Percentiles rank a stretch among this genome's conserved stretches.
phyloP scores from a whole-genome alignment of 78 protist species.

The Cavenderia fasciculata region DNA sequence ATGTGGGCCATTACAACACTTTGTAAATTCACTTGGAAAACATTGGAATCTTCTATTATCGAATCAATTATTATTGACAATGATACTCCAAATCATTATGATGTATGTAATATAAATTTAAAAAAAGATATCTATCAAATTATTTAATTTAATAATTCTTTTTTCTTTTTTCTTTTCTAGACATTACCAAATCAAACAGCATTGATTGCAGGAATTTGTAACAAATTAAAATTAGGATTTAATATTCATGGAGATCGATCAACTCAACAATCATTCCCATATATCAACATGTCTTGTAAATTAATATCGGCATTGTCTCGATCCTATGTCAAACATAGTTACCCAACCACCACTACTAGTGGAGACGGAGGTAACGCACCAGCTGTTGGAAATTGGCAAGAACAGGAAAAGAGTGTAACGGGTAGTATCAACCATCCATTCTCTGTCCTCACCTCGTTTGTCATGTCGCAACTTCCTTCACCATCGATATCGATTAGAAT shows the following conservation, averaged over 20 bases:
- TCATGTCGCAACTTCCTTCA: conserved; percentile 19
- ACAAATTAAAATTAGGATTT: conserved; percentile 32
- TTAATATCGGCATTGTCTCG: conserved; percentile 14
- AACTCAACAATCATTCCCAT: conserved; percentile 46
- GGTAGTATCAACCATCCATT: conserved; percentile 9
- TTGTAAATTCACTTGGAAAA: conserved; percentile 56
- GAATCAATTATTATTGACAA: conserved; percentile 28
- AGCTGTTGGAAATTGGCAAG: conserved; percentile 41
- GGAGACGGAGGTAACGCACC: conserved; percentile 22
- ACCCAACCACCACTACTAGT: no score
- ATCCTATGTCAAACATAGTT: conserved; percentile 34
- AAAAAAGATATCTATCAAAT: not conserved
- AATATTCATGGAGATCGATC: not conserved
- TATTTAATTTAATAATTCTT: not conserved
- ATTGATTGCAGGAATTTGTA: conserved; percentile 40
- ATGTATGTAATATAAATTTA: not conserved
- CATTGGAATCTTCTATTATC: conserved; percentile 32
- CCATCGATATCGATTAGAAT: conserved; percentile 57
- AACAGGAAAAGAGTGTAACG: conserved; percentile 9
- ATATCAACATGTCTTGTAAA: conserved; percentile 62
- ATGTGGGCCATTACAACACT: conserved; percentile 34
- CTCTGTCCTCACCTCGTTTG: conserved; percentile 15
- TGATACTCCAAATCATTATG: conserved; percentile 52
- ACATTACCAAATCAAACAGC: conserved; percentile 3
- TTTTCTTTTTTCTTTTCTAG: not conserved